Conservation (phyloP, 2,329 filamentous ascomycete species). For the Aspergillus arachidicola region DNA sequence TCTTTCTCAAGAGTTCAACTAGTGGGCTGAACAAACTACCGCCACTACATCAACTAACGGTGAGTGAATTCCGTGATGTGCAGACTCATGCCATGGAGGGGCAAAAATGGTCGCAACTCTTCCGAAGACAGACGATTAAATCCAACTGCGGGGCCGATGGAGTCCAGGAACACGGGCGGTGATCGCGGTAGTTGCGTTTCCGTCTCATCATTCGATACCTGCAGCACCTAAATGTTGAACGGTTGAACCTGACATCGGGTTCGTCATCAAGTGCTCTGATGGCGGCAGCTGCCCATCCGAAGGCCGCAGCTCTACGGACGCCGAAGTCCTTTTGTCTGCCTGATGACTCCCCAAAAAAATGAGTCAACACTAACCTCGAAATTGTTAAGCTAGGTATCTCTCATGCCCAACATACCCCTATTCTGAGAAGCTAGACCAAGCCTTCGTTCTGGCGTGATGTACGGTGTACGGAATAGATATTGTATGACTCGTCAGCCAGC, state of each 20-base stretch:
- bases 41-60: not conserved
- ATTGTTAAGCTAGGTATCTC: not conserved
- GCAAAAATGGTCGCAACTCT: slow-evolving; percentile 4
- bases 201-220: slow-evolving; percentile 3
- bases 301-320: slow-evolving; percentile 1
- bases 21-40: not conserved
- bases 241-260: slow-evolving; percentile 2
- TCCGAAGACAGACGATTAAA: not conserved
- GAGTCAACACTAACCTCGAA: not conserved
- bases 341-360: not conserved
- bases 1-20: no score
- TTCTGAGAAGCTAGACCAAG: not conserved
- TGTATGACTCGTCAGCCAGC: not conserved
- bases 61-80: not conserved
- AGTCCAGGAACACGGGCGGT: slow-evolving; percentile 6
- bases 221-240: not conserved
- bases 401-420: not conserved
- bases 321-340: not conserved
- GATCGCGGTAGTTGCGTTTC: slow-evolving; percentile 12
- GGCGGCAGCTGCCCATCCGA: slow-evolving; percentile 13
- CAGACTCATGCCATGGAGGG: slow-evolving; percentile 10
- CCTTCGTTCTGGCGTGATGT: not conserved
- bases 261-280: slow-evolving; percentile 15
- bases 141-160: not conserved
- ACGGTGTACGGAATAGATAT: not conserved